Conservation (phyloP, 176 grass and related monocot species). For the Oryza nivara region DNA sequence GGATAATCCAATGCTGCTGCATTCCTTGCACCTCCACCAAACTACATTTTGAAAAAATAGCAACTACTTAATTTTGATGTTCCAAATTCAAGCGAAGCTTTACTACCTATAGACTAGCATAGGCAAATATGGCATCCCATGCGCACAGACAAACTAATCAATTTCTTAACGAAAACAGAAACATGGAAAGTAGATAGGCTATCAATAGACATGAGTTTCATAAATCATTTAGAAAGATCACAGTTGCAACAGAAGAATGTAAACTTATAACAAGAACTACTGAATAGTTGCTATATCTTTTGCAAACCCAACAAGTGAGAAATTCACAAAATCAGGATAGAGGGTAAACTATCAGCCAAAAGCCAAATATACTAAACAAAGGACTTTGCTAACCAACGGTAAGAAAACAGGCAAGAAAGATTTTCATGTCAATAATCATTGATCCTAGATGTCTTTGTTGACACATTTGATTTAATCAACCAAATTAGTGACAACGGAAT, state of each 20-base stretch:
- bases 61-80: slow-evolving; percentile 16
- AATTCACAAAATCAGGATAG: slow-evolving; percentile 2
- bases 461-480: not conserved
- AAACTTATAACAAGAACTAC: slow-evolving; percentile 3
- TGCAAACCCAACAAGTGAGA: slow-evolving; percentile 1
- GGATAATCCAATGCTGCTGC: slow-evolving; percentile 57
- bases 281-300: slow-evolving; percentile 1
- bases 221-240: slow-evolving; percentile 20
- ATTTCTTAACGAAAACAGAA: not conserved
- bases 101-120: not conserved
- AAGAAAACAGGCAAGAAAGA: not conserved
- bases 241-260: not conserved
- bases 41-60: slow-evolving; percentile 36
- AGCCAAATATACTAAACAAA: not conserved
- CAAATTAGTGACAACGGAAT: not conserved
- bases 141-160: not conserved
- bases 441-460: not conserved
- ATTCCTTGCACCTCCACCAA: slow-evolving; percentile 56
- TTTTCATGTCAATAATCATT: not conserved
- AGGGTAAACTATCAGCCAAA: slow-evolving; percentile 23
- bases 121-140: not conserved
- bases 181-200: slow-evolving; percentile 18
- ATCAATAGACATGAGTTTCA: not conserved
- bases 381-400: not conserved
- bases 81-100: slow-evolving; percentile 12